phyloP scores from a whole-genome alignment of 306 rosid genomes.

The Leucaena leucocephala region DNA sequence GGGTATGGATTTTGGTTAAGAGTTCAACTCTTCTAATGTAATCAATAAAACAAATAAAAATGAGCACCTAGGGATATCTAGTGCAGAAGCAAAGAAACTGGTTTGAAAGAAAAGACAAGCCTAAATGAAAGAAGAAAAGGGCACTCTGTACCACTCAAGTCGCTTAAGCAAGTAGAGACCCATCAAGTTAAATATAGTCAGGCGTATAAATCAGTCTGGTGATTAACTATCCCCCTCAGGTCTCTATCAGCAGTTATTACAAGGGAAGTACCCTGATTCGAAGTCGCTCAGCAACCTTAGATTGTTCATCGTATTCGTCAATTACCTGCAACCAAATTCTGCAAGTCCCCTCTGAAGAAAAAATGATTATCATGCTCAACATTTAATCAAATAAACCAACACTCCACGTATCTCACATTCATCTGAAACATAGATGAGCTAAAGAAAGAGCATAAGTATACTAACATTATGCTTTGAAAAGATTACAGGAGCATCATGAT shows the following conservation, averaged over 20 bases:
- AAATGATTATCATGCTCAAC: constrained; percentile 5
- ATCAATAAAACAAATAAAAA: not conserved
- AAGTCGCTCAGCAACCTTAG: constrained; percentile 96
- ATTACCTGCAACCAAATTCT: constrained; percentile 60
- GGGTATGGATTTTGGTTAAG: not conserved
- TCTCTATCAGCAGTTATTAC: constrained; percentile 8
- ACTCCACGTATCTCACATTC: not conserved
- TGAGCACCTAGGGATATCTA: constrained; percentile 8
- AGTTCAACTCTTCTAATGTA: not conserved
- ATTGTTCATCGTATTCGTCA: constrained; percentile 91
- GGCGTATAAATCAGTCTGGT: constrained; percentile 9
- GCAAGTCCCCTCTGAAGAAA: constrained; percentile 9
- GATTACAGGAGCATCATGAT: constrained; percentile 73
- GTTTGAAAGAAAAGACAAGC: constrained; percentile 7
- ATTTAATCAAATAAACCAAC: not conserved
- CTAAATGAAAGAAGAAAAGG: constrained; percentile 25
- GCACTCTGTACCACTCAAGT: constrained; percentile 17
- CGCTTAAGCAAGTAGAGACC: not conserved
- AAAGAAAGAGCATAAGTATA: constrained; percentile 15
- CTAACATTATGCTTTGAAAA: constrained; percentile 94
- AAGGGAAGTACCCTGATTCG: constrained; percentile 74
- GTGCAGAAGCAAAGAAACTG: not conserved
- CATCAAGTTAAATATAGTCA: constrained; percentile 13
- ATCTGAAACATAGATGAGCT: constrained; percentile 6
- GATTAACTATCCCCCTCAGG: constrained; percentile 2